These are phyloP conservation scores for Fusarium tuaranense DNA, from an alignment of 2,329 filamentous ascomycete genomes.

Conservation along the genomic window DNA sequence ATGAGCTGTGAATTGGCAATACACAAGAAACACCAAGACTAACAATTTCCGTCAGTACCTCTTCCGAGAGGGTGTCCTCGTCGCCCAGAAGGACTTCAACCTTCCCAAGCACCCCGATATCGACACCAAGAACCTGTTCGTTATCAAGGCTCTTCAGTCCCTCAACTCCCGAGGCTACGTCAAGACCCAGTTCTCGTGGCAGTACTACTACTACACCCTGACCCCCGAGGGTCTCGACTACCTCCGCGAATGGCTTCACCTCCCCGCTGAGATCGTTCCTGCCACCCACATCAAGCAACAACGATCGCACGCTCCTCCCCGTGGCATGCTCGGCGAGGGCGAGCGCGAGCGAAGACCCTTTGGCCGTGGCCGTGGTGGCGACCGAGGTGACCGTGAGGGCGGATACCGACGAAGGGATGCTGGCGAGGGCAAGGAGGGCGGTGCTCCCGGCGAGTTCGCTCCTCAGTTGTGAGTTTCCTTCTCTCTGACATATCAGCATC, in stretches of 20 bases:
- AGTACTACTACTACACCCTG: slow-evolving; percentile 99
- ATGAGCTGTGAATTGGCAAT: slow-evolving; percentile 34
- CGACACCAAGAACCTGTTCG: slow-evolving; percentile 99
- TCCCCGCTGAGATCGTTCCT: slow-evolving; percentile 98
- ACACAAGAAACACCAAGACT: slow-evolving; percentile 34
- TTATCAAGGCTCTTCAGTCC: slow-evolving; percentile 99
- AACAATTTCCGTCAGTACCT: slow-evolving; percentile 75
- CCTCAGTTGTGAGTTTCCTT: slow-evolving; percentile 80
- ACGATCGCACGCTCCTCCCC: slow-evolving; percentile 96
- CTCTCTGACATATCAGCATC: slow-evolving; percentile 10
- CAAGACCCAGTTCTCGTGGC: slow-evolving; percentile 99
- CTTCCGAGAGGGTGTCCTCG: slow-evolving; percentile 93
- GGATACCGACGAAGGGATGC: slow-evolving; percentile 93
- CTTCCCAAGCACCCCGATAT: slow-evolving; percentile 97
- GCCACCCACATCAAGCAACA: slow-evolving; percentile 99
- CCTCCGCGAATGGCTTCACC: slow-evolving; percentile 99
- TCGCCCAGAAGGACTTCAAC: slow-evolving; percentile 99
- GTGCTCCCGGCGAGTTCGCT: slow-evolving; percentile 91
- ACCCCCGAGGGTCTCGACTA: slow-evolving; percentile 99
- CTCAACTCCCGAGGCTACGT: slow-evolving; percentile 97
- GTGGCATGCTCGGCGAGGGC: slow-evolving; percentile 95
- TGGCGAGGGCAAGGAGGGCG: slow-evolving; percentile 89
- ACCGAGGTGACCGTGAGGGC: slow-evolving; percentile 86
- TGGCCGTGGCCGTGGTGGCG: slow-evolving; percentile 81
- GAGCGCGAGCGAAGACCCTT: slow-evolving; percentile 86